Base-by-base conservation (phyloP, 1,139 yeast species). In the Yamadazyma diospyri region DNA sequence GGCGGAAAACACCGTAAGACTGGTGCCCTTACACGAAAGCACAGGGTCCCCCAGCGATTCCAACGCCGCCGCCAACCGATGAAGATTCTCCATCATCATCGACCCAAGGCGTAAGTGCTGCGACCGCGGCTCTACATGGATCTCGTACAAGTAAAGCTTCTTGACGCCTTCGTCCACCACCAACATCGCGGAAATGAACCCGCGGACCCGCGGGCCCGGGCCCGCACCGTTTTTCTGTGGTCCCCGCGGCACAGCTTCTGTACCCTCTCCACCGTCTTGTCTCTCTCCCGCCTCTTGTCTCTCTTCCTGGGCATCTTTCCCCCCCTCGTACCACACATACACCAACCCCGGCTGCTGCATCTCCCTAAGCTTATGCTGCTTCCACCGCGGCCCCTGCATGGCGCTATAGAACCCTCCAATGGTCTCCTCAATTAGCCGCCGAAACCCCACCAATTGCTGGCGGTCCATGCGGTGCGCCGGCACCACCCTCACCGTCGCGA, bases 81-180 rank as follows among this genome's bases (percentile, higher is more conserved):
- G 69, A 22, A 69, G 55, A 3, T 39, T 27, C 1, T 31, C 34
- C 30, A 76, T 50, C 20, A 76, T 45, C 5, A 19, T 19, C 3
- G 52, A 25, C 1, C 80, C 81, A 3, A 63, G 30, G 9, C 57
- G 50, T 10, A 36, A 37, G 7, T 57, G 51, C 38, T 66, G 73
- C 34, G 34, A 51, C 14, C 36, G 14, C 1, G 57, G 51, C 15
- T 39, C 36, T 3, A 74, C 63, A 37, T 77, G 82, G 31, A 77
- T 65, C 48, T 77, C 83, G 46, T 73, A 77, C 23, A 77, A 55
- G 43, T 74, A 77, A 6, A 77, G 48, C 16, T 65, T 70, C 37
- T 55, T 57, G 6, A 39, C 29, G 5, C 38, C 48, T n/a, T 51
- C 51, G 26, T 62, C 64, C 11, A 41, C 19, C 13, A 70, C 66